Evolutionary conservation across 805 yeast species (phyloP).

Genomic region (Metschnikowia noctiluminum): DNA sequence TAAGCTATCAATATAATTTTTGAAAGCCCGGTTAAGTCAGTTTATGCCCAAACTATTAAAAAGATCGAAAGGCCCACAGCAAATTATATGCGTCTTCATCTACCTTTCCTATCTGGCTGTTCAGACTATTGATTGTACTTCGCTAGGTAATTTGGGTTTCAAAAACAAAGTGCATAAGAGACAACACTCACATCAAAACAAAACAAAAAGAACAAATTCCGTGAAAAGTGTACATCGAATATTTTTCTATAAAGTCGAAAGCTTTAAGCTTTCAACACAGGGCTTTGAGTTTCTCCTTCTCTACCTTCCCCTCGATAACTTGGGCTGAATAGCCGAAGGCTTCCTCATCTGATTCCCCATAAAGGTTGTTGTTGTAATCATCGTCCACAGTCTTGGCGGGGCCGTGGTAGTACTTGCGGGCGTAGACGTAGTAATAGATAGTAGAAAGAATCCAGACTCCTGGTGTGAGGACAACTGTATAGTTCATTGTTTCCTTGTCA

Average conservation of each 20-base stretch:
- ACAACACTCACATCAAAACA: too few relatives aligned
- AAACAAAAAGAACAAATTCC: too few relatives aligned
- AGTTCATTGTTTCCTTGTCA: slow-evolving; percentile 56
- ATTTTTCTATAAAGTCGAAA: background rate
- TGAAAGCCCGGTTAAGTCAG: too few relatives aligned
- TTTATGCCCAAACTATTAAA: too few relatives aligned
- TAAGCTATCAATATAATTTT: too few relatives aligned
- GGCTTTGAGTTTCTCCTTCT: slow-evolving; percentile 1
- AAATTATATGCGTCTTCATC: too few relatives aligned
- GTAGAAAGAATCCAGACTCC: slow-evolving; percentile 56
- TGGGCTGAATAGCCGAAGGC: background rate
- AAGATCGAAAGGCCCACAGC: too few relatives aligned
- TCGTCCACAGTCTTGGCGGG: slow-evolving; percentile 38
- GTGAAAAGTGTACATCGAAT: too few relatives aligned
- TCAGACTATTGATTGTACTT: too few relatives aligned
- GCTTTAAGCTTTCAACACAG: background rate
- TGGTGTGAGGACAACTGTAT: slow-evolving; percentile 61
- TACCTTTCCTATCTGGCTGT: too few relatives aligned
- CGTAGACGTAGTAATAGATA: slow-evolving; percentile 50
- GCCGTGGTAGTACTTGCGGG: slow-evolving; percentile 54
- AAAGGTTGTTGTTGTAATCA: background rate
- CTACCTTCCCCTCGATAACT: slow-evolving; percentile 4
- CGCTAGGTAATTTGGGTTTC: too few relatives aligned
- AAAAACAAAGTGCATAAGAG: too few relatives aligned
- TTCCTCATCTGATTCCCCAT: background rate